phyloP scores from a whole-genome alignment of 331 rosid species.

The Quercus tomentella region DNA sequence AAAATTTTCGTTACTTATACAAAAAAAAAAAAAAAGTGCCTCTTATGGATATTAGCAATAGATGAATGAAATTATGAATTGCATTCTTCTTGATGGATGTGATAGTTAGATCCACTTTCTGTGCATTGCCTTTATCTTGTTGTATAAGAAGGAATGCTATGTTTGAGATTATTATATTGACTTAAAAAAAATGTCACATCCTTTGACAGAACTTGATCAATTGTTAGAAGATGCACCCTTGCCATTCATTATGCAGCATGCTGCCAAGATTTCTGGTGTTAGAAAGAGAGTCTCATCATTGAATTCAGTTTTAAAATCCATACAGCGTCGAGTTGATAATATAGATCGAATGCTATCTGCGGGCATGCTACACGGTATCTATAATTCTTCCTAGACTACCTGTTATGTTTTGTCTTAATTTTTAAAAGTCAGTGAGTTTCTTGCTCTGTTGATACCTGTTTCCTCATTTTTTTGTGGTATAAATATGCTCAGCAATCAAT shows the following conservation, averaged over 20 bases:
- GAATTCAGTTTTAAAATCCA: conserved; percentile 57
- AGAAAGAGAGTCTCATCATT: conserved; percentile 67
- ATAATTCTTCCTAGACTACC: conserved; percentile 17
- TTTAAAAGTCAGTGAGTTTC: not conserved
- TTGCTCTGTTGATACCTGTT: not conserved
- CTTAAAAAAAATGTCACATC: not conserved
- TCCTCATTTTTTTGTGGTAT: not conserved
- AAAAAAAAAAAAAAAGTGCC: too few relatives aligned
- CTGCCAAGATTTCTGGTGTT: conserved; percentile 64
- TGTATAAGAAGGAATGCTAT: not conserved
- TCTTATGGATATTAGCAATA: not conserved
- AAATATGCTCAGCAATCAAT: not conserved
- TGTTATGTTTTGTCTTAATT: conserved; percentile 1
- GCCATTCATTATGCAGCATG: conserved; percentile 71
- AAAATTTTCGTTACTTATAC: too few relatives aligned
- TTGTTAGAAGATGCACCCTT: conserved; percentile 72
- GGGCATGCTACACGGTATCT: conserved; percentile 41
- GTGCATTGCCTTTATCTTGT: not conserved
- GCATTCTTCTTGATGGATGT: not conserved
- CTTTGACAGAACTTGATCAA: conserved; percentile 66
- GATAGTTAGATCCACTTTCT: not conserved
- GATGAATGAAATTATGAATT: not conserved
- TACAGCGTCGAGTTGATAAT: conserved; percentile 69
- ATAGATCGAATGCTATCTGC: conserved; percentile 58
- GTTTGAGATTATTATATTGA: not conserved